Conservation (phyloP, 2,329 filamentous ascomycete species). For the Thelonectria discophora region DNA sequence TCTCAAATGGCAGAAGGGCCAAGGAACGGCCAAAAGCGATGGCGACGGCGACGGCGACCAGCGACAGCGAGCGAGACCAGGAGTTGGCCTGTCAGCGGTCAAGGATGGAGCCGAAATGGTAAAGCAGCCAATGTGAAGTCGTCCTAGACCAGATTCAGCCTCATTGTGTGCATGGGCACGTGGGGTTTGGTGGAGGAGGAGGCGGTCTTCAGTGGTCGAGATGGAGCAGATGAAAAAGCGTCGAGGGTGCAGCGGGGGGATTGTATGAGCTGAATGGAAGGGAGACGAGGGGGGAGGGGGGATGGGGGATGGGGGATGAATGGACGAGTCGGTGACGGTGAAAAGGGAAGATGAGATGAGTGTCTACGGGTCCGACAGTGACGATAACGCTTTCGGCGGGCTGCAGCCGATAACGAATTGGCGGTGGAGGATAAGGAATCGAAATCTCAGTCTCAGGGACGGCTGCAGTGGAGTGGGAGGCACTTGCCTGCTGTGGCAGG, state of each 20-base stretch:
- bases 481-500: too few relatives aligned
- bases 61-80: neutral
- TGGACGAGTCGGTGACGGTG: conserved; percentile 17
- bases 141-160: conserved; percentile 44
- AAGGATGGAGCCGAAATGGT: conserved; percentile 13
- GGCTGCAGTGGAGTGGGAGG: too few relatives aligned
- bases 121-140: conserved; percentile 34
- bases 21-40: conserved; percentile 20
- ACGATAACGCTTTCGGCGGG: neutral
- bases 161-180: conserved; percentile 41
- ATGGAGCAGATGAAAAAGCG: conserved; percentile 10
- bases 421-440: neutral
- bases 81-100: conserved; percentile 20
- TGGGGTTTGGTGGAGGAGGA: conserved; percentile 38
- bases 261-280: neutral
- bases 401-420: too few relatives aligned
- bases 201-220: conserved; percentile 6
- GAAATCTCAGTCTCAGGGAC: too few relatives aligned
- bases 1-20: neutral
- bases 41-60: conserved; percentile 12
- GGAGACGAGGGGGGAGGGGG: neutral
- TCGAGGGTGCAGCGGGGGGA: neutral
- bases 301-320: neutral
- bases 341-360: neutral
- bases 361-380: neutral